phyloP scores from a whole-genome alignment of 257 asterid genomes.

The Gentiana macrophylla region DNA sequence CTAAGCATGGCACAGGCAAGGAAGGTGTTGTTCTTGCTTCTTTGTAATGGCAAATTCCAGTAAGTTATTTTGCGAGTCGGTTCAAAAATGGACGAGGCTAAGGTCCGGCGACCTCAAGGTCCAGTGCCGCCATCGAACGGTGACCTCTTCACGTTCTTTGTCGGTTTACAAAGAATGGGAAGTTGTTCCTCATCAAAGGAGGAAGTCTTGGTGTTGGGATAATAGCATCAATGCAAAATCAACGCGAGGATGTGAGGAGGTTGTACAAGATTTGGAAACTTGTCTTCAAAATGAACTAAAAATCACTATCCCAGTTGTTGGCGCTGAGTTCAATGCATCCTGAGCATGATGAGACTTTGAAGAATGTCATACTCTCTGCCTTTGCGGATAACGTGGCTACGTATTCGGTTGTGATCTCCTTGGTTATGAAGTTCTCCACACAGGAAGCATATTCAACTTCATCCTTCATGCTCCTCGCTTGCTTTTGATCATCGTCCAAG shows the following conservation, averaged over 20 bases:
- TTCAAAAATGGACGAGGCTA: constrained; percentile 42
- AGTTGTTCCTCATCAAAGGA: constrained; percentile 37
- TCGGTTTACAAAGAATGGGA: constrained; percentile 87
- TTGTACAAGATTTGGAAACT: constrained; percentile 57
- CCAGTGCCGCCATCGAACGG: constrained; percentile 81
- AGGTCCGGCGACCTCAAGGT: constrained; percentile 83
- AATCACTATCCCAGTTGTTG: constrained; percentile 66
- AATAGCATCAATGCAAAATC: constrained; percentile 91
- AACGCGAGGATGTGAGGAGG: constrained; percentile 79
- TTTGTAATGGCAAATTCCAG: constrained; percentile 77
- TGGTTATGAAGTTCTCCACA: constrained; percentile 74
- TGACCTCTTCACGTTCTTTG: constrained; percentile 87
- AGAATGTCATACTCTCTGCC: constrained; percentile 54
- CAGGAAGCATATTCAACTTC: constrained; percentile 69
- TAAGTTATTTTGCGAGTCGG: constrained; percentile 92
- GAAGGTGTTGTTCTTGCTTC: constrained; percentile 95
- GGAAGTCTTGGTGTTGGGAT: constrained; percentile 85
- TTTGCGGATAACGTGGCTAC: constrained; percentile 83
- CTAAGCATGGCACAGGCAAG: constrained; percentile 42
- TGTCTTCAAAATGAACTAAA: constrained; percentile 64
- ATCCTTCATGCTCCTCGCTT: constrained; percentile 76
- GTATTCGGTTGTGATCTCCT: constrained; percentile 92
- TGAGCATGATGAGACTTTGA: constrained; percentile 44
- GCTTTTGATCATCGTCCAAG: constrained; percentile 64
- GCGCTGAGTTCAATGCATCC: constrained; percentile 39